These are phyloP conservation scores for Austroboletus niveus DNA, from an alignment of 1,284 basidiomycete genomes.

Conservation along the genomic window DNA sequence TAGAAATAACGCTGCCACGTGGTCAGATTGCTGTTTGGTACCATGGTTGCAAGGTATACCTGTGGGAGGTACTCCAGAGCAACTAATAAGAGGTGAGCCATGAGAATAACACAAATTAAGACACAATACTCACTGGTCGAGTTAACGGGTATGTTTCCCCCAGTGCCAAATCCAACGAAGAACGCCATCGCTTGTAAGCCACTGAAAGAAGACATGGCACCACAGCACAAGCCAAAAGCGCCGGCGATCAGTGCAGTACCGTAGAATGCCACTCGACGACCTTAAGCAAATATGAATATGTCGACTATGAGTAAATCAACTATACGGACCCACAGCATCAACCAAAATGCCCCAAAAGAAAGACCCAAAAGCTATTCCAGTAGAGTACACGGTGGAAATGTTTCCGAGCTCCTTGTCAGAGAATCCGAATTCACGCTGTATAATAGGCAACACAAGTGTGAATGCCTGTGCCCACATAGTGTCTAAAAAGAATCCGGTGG, in stretches of 20 bases:
- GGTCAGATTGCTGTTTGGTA: not conserved
- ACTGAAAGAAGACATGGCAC: not conserved
- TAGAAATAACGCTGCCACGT: slow-evolving; percentile 12
- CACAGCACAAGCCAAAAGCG: not conserved
- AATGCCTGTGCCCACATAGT: not conserved
- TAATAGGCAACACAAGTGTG: not conserved
- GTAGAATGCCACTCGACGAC: not conserved
- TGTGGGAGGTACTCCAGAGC: slow-evolving; percentile 15
- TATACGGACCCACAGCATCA: not conserved
- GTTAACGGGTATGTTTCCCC: not conserved
- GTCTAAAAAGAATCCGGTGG: not conserved
- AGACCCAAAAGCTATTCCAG: not conserved
- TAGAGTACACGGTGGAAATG: not conserved
- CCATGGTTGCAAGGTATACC: slow-evolving; percentile 1
- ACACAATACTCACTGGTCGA: not conserved
- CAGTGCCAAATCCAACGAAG: not conserved
- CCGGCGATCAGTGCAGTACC: not conserved
- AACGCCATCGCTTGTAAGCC: not conserved
- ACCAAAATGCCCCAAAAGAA: not conserved
- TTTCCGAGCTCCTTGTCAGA: not conserved
- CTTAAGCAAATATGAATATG: not conserved
- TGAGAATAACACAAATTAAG: too few relatives aligned
- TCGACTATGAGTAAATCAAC: not conserved
- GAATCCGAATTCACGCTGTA: not conserved
- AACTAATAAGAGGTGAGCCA: not conserved